Conservation (phyloP, 805 yeast genomes). For the Saccharomyces kudriavzevii region DNA sequence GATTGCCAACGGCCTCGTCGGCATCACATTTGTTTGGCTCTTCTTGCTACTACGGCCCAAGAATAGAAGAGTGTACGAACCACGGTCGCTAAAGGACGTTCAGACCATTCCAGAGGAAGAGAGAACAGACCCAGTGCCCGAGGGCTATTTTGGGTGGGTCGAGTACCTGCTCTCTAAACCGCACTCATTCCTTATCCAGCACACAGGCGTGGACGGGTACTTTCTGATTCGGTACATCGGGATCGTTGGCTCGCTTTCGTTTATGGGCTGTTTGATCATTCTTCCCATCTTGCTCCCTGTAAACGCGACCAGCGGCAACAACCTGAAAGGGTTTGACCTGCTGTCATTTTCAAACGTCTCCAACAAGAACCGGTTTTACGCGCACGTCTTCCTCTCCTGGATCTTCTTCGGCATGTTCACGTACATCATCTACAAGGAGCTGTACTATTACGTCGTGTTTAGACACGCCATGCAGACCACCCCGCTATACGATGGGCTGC, state of each 20-base stretch:
- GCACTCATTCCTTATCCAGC: constrained; percentile 56
- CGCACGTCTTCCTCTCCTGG: constrained; percentile 75
- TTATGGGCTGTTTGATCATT: constrained; percentile 45
- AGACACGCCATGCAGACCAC: constrained; percentile 69
- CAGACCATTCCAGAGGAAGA: constrained; percentile 35
- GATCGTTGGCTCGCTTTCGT: constrained; percentile 44
- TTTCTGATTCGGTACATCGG: constrained; percentile 60
- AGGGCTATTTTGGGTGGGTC: constrained; percentile 58
- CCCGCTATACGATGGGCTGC: constrained; percentile 60
- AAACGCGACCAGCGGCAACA: constrained; percentile 61
- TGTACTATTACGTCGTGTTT: constrained; percentile 60
- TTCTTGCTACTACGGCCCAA: constrained; percentile 60
- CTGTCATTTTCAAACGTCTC: constrained; percentile 56
- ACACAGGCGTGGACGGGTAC: constrained; percentile 69
- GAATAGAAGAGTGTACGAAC: constrained; percentile 70
- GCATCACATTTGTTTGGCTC: constrained; percentile 44
- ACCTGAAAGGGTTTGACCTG: constrained; percentile 51
- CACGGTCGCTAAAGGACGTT: constrained; percentile 48
- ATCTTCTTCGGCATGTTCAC: constrained; percentile 56
- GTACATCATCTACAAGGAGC: constrained; percentile 63
- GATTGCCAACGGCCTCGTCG: constrained; percentile 56
- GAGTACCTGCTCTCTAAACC: constrained; percentile 44
- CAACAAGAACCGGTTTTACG: constrained; percentile 57
- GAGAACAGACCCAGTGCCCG: constrained; percentile 57
- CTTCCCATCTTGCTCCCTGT: constrained; percentile 70